Conservation (phyloP, 768 basidiomycete species). For the Tylopilus sp. region DNA sequence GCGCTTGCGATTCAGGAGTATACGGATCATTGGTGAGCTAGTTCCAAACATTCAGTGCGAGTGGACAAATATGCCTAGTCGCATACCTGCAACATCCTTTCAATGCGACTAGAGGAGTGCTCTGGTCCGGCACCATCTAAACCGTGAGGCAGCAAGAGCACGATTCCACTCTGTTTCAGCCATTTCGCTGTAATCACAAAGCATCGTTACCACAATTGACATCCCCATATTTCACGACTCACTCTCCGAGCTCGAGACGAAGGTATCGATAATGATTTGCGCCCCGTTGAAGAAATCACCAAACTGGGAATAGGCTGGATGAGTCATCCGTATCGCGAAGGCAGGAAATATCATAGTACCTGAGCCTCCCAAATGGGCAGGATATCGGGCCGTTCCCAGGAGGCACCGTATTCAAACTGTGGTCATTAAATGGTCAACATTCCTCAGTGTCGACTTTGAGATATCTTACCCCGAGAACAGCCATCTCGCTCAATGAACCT, state of each 20-base stretch:
- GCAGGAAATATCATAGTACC: constrained; percentile 32
- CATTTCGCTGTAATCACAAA: constrained; percentile 68
- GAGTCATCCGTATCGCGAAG: neutral
- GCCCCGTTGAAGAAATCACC: constrained; percentile 95
- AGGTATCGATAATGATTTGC: constrained; percentile 85
- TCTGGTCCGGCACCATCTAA: constrained; percentile 92
- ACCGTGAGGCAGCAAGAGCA: constrained; percentile 84
- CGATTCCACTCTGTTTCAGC: constrained; percentile 87
- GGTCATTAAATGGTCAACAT: constrained; percentile 1
- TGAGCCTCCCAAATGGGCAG: constrained; percentile 93
- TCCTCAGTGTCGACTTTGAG: neutral
- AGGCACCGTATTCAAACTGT: constrained; percentile 87
- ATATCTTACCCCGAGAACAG: constrained; percentile 72
- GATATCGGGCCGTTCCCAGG: constrained; percentile 81
- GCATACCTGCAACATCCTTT: constrained; percentile 83
- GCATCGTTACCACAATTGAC: neutral
- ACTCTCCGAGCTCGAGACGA: constrained; percentile 83
- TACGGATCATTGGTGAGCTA: constrained; percentile 79
- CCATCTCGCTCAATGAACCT: constrained; percentile 89
- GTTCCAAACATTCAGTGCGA: neutral
- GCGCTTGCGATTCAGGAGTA: constrained; percentile 25
- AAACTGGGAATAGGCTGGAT: constrained; percentile 44
- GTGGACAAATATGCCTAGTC: neutral
- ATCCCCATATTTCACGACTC: constrained; percentile 29
- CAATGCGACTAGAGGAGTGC: constrained; percentile 85